Evolutionary conservation across 768 basidiomycete genomes (phyloP).

Genomic region (Boletellus sp.): DNA sequence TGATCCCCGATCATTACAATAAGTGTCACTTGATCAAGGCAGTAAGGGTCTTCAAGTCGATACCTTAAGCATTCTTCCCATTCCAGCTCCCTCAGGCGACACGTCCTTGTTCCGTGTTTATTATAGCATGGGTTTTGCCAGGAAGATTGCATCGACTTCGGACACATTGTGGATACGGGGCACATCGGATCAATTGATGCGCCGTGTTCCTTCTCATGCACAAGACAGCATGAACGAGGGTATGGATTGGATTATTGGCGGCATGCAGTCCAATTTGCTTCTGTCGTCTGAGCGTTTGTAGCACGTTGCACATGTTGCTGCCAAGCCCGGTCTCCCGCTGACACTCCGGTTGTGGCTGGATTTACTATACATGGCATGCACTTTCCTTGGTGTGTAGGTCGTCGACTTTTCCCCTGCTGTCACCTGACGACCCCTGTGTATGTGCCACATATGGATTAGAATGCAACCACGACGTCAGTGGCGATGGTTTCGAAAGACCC

Average conservation of each 20-base stretch:
- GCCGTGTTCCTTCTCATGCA: neutral
- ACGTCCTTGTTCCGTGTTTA: neutral
- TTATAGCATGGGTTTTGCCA: no score
- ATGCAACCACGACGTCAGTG: neutral
- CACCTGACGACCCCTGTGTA: neutral
- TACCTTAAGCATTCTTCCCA: neutral
- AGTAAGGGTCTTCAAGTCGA: neutral
- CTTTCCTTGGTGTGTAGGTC: neutral
- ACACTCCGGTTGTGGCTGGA: neutral
- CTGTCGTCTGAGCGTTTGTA: neutral
- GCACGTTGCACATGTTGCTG: neutral
- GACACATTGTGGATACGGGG: no score
- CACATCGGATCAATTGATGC: no score
- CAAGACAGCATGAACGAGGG: neutral
- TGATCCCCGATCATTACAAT: neutral
- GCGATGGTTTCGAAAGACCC: neutral
- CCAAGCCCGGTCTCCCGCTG: neutral
- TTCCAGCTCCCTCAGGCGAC: neutral
- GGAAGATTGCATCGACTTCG: no score
- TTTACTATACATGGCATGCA: neutral
- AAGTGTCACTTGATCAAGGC: neutral
- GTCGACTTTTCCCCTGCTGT: neutral
- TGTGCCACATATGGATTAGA: neutral
- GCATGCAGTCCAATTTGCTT: neutral
- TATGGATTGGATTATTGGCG: neutral